These are phyloP conservation scores for Aspergillus tubingensis DNA, from an alignment of 2,329 filamentous ascomycete genomes.

Conservation along the genomic window DNA sequence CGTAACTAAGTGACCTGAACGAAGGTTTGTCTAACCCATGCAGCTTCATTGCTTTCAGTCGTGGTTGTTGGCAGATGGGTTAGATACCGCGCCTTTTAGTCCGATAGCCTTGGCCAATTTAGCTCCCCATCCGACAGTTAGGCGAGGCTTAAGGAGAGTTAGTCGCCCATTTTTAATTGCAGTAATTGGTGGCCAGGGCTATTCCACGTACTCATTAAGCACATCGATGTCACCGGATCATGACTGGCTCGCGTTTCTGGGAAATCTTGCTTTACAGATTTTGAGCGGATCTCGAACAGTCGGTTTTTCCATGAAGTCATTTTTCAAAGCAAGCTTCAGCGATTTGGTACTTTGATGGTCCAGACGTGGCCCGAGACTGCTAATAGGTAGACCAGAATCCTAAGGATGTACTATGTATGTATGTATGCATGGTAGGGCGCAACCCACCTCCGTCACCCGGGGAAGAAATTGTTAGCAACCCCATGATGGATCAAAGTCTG, in stretches of 20 bases:
- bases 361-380: not conserved
- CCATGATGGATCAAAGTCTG: not conserved
- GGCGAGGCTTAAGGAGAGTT: constrained; percentile 2
- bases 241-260: not conserved
- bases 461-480: not conserved
- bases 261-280: not conserved
- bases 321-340: not conserved
- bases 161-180: not conserved
- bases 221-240: not conserved
- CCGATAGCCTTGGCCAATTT: not conserved
- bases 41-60: not conserved
- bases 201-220: not conserved
- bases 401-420: too few relatives aligned
- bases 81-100: not conserved
- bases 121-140: not conserved
- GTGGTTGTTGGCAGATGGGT: constrained; percentile 1
- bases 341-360: not conserved
- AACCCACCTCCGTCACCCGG: not conserved
- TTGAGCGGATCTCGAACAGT: constrained; percentile 1
- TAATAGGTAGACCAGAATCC: not conserved
- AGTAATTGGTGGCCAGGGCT: not conserved
- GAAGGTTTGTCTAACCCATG: not conserved
- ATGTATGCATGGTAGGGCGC: too few relatives aligned
- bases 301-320: not conserved
- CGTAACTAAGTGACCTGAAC: not conserved